Base-by-base conservation (phyloP, 305 asterid genomes). In the Fraxinus xanthoxyloides region DNA sequence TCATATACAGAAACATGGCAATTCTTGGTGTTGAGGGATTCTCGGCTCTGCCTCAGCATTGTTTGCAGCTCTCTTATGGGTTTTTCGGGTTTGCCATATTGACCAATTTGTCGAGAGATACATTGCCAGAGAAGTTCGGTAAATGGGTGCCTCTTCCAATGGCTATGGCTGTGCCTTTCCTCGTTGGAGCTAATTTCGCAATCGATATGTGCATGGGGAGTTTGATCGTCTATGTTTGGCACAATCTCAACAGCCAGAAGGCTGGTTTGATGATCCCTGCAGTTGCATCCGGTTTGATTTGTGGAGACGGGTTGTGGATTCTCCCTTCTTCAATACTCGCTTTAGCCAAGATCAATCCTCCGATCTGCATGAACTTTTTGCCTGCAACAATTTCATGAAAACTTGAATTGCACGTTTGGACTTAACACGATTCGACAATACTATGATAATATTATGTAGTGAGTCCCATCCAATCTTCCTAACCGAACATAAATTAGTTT, bases 91-190 rank as follows among this genome's bases (percentile, higher is more conserved):
- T 90, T 36, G 97, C 97, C 0, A 24, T 93, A 5, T 5, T 80
- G 72, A 84, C 88, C 19, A 95, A 95, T 82, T 63, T 95, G 67
- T 9, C 79, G 65, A 92, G 96, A 77, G 98, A 92, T 13, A 2
- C 76, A 0, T 7, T 65, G 79, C 96, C 97, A 0, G 32, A 76
- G 83, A 86, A 61, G 84, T 3, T 85, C 0, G 92, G 96, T 84
- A 88, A 83, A 65, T 82, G 91, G 87, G 76, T 92, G 10, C 97
- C 98, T 0, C 92, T 93, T 23, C 97, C 98, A 10, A 93, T 93
- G 97, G 97, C 97, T 4, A 95, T 95, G 97, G 97, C 97, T 0
- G 97, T 90, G 81, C 97, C 97, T 4, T 95, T 95, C 77, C 88
- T 93, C 0, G 97, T 92, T 38, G 97, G 97, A 4, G 98, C 92